A percentile compares a stretch with the other conserved stretches of the same genome.
These are phyloP conservation scores for Alternaria rosae DNA, from an alignment of 2,329 filamentous ascomycete genomes.

Conservation along the genomic window DNA sequence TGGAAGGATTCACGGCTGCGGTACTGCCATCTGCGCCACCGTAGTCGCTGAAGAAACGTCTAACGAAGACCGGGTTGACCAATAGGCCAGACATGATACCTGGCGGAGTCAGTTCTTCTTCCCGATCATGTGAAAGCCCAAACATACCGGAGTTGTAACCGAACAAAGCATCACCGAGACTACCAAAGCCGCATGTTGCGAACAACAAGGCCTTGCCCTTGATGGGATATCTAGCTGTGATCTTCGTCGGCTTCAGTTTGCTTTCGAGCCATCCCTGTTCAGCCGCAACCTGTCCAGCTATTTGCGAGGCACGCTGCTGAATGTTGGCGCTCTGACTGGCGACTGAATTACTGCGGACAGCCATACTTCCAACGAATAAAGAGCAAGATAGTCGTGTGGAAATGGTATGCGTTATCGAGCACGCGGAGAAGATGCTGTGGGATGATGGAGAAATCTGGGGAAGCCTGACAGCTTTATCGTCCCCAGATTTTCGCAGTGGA, in stretches of 20 bases:
- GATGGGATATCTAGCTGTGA: constrained; percentile 50
- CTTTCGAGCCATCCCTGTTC: constrained; percentile 45
- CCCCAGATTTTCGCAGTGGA: constrained; percentile 76
- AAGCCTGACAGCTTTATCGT: constrained; percentile 63
- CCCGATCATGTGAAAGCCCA: no score
- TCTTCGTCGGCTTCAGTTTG: constrained; percentile 47
- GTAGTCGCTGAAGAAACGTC: constrained; percentile 50
- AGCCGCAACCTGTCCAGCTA: constrained; percentile 29
- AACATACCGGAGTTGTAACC: constrained; percentile 52
- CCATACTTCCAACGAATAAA: constrained; percentile 5
- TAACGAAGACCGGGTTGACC: constrained; percentile 51
- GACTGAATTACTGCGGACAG: constrained; percentile 16
- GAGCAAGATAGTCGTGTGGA: neutral
- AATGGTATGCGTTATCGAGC: neutral
- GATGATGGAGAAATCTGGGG: constrained; percentile 16
- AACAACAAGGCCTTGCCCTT: constrained; percentile 48
- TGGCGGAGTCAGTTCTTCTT: no score
- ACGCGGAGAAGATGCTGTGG: neutral
- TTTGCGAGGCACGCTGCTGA: constrained; percentile 28
- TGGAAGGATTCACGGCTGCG: constrained; percentile 46
- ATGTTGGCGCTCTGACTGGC: constrained; percentile 26
- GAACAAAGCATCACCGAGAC: constrained; percentile 52
- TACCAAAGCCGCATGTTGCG: constrained; percentile 52
- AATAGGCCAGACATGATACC: constrained; percentile 53
- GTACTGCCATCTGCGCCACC: constrained; percentile 48